Evolutionary conservation across 2,329 filamentous ascomycete species (phyloP).

Genomic region (Hypomyces perniciosus): DNA sequence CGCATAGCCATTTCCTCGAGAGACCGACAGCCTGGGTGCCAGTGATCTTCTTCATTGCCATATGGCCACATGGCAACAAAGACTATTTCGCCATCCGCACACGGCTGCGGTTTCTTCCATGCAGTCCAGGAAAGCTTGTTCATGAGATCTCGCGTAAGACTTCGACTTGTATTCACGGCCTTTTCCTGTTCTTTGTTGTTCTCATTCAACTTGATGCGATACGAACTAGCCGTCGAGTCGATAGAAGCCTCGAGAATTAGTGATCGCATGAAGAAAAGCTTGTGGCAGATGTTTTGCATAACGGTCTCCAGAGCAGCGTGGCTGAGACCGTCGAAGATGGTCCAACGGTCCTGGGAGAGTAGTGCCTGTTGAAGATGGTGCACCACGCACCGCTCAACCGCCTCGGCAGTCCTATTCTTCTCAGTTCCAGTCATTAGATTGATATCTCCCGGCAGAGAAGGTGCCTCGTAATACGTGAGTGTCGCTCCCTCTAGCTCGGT

Average conservation of each 20-base stretch:
- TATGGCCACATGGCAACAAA: constrained; percentile 60
- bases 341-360: constrained; percentile 2
- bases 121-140: constrained; percentile 51
- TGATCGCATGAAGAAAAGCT: constrained; percentile 15
- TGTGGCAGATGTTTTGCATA: constrained; percentile 10
- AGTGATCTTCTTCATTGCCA: constrained; percentile 49
- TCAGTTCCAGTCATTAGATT: constrained; percentile 18
- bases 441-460: constrained; percentile 19
- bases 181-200: constrained; percentile 10
- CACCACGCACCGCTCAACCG: constrained; percentile 36
- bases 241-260: constrained; percentile 16
- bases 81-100: constrained; percentile 49
- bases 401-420: constrained; percentile 32
- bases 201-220: constrained; percentile 9
- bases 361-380: constrained; percentile 3
- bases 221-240: constrained; percentile 1
- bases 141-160: constrained; percentile 30
- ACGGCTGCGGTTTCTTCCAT: constrained; percentile 53
- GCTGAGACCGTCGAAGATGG: constrained; percentile 10
- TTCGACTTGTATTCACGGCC: constrained; percentile 16
- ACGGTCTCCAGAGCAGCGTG: constrained; percentile 6
- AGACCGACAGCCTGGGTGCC: constrained; percentile 27
- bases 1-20: constrained; percentile 19
- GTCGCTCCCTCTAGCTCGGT: constrained; percentile 34
- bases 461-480: constrained; percentile 31